Conservation (phyloP, 345 rosid species). For the Eucalyptus fibrosa region DNA sequence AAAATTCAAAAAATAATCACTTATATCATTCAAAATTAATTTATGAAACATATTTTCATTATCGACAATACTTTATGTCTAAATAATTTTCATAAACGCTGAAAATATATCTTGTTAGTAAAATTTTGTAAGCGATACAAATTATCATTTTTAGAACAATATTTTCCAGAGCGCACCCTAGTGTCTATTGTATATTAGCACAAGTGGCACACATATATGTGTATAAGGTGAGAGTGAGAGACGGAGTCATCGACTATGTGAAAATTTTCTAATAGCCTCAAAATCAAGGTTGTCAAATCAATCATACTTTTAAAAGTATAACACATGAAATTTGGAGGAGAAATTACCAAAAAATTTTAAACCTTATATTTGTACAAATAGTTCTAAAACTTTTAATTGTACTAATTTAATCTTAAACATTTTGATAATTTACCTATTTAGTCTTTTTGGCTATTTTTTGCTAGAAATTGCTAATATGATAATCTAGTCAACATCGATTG, state of each 20-base stretch:
- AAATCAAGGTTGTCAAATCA: background rate
- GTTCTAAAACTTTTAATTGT: no score
- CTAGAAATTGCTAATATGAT: accelerated
- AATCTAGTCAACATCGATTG: accelerated
- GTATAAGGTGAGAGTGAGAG: background rate
- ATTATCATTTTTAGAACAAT: no score
- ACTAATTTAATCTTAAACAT: no score
- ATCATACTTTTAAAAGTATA: background rate
- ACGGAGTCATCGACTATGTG: accelerated
- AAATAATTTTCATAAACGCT: no score
- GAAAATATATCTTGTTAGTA: no score
- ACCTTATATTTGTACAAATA: no score
- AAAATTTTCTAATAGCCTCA: background rate
- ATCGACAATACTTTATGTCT: background rate
- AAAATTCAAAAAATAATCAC: accelerated
- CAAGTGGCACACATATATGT: background rate
- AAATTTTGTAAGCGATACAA: no score
- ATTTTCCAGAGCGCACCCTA: background rate
- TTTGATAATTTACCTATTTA: no score
- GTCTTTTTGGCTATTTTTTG: background rate
- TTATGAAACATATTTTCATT: no score
- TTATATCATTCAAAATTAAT: no score
- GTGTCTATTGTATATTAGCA: background rate
- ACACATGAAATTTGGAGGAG: background rate
- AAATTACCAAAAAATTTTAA: no score